phyloP scores from a whole-genome alignment of 306 rosid genomes.

The Calophaca sinica region DNA sequence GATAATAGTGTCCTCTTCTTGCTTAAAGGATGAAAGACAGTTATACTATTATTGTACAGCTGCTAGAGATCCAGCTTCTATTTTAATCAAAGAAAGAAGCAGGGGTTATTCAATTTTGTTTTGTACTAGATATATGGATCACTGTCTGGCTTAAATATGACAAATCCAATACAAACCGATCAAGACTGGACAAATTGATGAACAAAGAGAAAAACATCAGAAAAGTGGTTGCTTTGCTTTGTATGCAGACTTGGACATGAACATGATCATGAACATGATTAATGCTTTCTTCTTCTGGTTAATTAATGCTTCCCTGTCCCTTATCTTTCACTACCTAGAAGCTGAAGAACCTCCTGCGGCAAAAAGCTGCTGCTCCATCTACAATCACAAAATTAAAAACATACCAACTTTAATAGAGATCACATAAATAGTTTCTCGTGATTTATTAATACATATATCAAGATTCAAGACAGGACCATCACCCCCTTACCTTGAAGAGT shows the following conservation, averaged over 20 bases:
- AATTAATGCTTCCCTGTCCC: conserved; percentile 12
- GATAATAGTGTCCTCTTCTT: conserved; percentile 14
- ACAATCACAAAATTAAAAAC: conserved; percentile 36
- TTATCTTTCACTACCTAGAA: conserved; percentile 40
- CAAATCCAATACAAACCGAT: conserved; percentile 11
- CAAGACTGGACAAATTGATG: conserved; percentile 11
- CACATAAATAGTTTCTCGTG: background rate
- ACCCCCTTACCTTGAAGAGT: conserved; percentile 67
- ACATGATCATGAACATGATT: background rate
- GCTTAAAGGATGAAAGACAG: conserved; percentile 9
- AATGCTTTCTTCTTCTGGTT: background rate
- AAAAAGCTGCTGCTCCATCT: conserved; percentile 65
- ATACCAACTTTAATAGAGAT: background rate
- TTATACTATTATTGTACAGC: background rate
- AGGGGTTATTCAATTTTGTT: conserved; percentile 1
- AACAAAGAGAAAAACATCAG: conserved; percentile 38
- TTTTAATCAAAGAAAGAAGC: background rate
- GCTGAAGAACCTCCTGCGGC: conserved; percentile 51
- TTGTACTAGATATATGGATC: background rate
- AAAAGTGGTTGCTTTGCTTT: conserved; percentile 3
- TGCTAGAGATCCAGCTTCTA: background rate
- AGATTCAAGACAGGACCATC: background rate
- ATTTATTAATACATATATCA: background rate
- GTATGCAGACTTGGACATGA: conserved; percentile 23
- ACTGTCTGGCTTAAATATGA: conserved; percentile 17